Conservation (phyloP, 2,329 filamentous ascomycete genomes). For the Epichloe coenophiala region DNA sequence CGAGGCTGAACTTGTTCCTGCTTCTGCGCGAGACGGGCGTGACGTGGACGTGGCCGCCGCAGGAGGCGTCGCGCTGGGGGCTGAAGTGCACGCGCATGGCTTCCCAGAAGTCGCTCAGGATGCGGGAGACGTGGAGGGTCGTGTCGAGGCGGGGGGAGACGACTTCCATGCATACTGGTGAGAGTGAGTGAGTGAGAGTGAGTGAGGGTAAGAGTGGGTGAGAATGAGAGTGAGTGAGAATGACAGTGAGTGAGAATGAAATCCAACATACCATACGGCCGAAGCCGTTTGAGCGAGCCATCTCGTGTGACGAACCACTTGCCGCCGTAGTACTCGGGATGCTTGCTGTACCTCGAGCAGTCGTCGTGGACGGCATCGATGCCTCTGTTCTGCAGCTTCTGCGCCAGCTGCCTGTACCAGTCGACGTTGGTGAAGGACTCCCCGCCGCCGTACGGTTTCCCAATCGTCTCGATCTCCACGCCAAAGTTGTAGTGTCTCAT, state of each 20-base stretch:
- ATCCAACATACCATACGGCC: slow-evolving; percentile 18
- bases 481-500: slow-evolving; percentile 26
- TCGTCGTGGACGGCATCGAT: slow-evolving; percentile 25
- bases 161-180: slow-evolving; percentile 27
- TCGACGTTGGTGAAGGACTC: slow-evolving; percentile 25
- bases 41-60: slow-evolving; percentile 27
- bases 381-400: slow-evolving; percentile 24
- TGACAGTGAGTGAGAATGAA: background rate
- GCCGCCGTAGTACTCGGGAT: slow-evolving; percentile 27
- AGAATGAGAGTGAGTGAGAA: background rate
- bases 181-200: background rate
- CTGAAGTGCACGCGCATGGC: slow-evolving; percentile 28
- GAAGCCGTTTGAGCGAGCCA: slow-evolving; percentile 24
- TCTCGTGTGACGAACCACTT: slow-evolving; percentile 29
- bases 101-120: slow-evolving; percentile 27
- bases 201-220: background rate
- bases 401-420: slow-evolving; percentile 26
- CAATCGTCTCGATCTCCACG: slow-evolving; percentile 25
- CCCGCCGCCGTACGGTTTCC: slow-evolving; percentile 22
- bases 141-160: slow-evolving; percentile 26
- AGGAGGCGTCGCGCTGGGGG: slow-evolving; percentile 20
- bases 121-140: slow-evolving; percentile 17
- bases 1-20: slow-evolving; percentile 22
- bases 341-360: slow-evolving; percentile 25
- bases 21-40: slow-evolving; percentile 20